These are phyloP conservation scores for Saccharum hybrid DNA, from an alignment of 202 grass and related monocot species.

Conservation along the genomic window DNA sequence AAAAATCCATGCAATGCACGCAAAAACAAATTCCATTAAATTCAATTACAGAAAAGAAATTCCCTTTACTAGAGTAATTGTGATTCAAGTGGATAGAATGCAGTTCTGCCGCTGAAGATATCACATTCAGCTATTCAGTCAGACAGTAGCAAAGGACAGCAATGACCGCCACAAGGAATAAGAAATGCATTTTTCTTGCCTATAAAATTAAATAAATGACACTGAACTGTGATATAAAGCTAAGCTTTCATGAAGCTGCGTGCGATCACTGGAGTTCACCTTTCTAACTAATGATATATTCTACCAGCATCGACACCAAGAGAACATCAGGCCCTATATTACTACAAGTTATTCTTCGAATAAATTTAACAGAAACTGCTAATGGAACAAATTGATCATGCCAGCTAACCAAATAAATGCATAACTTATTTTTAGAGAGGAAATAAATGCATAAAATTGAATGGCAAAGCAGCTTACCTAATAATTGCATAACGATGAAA, in stretches of 20 bases:
- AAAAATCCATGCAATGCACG: neutral
- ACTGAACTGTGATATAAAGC: neutral
- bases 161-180: neutral
- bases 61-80: neutral
- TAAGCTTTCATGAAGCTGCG: neutral
- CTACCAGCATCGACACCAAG: neutral
- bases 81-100: neutral
- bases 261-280: neutral
- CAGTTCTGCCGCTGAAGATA: neutral
- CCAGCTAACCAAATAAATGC: slow-evolving; percentile 4
- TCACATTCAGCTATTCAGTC: neutral
- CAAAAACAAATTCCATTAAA: neutral
- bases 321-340: neutral
- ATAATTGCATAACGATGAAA: neutral
- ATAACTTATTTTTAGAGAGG: neutral
- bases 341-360: neutral
- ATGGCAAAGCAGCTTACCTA: neutral
- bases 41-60: neutral
- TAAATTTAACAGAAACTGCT: slow-evolving; percentile 6
- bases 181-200: neutral
- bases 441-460: neutral
- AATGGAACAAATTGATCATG: neutral
- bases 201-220: neutral
- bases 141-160: neutral
- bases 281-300: neutral